A percentile compares a stretch with the other conserved stretches of the same genome.
phyloP scores from a whole-genome alignment of 805 yeast genomes.

The Candida namnaoensis region DNA sequence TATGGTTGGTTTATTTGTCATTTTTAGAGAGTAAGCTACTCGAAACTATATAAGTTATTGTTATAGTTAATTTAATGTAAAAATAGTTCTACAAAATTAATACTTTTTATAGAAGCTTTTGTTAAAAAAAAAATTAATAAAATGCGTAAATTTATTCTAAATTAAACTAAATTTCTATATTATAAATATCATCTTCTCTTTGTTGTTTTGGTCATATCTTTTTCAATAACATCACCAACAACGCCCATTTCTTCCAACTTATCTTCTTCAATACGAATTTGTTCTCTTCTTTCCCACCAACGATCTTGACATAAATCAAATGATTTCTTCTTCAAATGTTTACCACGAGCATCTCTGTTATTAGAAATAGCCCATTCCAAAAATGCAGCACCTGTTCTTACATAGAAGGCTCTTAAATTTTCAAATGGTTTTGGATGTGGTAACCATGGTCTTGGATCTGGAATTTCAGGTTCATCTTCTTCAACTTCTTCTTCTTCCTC shows the following conservation, averaged over 20 bases:
- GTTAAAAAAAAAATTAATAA: too few relatives aligned
- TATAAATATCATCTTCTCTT: slow-evolving; percentile 40
- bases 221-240: slow-evolving; percentile 73
- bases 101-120: too few relatives aligned
- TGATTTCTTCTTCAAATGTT: slow-evolving; percentile 78
- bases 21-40: too few relatives aligned
- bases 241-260: slow-evolving; percentile 86
- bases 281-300: slow-evolving; percentile 99
- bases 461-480: slow-evolving; percentile 59
- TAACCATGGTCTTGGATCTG: slow-evolving; percentile 92
- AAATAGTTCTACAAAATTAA: too few relatives aligned
- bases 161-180: too few relatives aligned
- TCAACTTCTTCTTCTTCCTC: slow-evolving; percentile 54
- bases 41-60: too few relatives aligned
- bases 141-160: too few relatives aligned
- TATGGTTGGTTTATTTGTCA: too few relatives aligned
- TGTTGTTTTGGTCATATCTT: slow-evolving; percentile 41
- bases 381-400: slow-evolving; percentile 79
- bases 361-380: slow-evolving; percentile 90
- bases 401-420: slow-evolving; percentile 70
- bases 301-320: slow-evolving; percentile 89
- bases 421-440: slow-evolving; percentile 97
- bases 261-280: slow-evolving; percentile 81
- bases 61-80: too few relatives aligned
- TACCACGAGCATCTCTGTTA: slow-evolving; percentile 81